phyloP scores from a whole-genome alignment of 2,329 filamentous ascomycete species.

The Capronia americana region DNA sequence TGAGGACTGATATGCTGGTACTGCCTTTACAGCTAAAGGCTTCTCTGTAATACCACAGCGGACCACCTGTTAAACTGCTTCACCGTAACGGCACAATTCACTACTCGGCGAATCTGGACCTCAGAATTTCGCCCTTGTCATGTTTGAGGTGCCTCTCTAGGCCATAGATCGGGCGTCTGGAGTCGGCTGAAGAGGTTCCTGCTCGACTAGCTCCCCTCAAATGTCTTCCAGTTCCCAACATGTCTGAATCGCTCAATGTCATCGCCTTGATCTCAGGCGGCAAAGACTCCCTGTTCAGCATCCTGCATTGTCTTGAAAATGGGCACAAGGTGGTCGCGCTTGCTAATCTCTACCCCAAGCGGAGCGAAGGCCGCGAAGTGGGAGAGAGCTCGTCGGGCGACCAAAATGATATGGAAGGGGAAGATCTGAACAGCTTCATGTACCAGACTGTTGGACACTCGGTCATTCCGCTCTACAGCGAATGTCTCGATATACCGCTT shows the following conservation, averaged over 20 bases:
- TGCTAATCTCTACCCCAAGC: conserved; percentile 80
- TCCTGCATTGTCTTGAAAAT: conserved; percentile 86
- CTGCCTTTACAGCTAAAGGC: background rate
- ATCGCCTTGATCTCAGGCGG: conserved; percentile 94
- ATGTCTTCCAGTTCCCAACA: background rate
- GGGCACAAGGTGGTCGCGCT: conserved; percentile 86
- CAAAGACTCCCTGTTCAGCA: conserved; percentile 94
- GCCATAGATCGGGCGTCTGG: background rate
- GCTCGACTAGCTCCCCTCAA: background rate
- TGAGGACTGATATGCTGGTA: background rate
- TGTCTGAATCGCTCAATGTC: conserved; percentile 63
- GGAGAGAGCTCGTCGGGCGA: conserved; percentile 10
- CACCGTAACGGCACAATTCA: background rate
- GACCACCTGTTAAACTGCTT: background rate
- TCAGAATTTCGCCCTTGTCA: background rate
- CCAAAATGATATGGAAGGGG: conserved; percentile 49
- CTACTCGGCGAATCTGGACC: background rate
- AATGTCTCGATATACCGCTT: conserved; percentile 79
- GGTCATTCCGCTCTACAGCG: conserved; percentile 81
- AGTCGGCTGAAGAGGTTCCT: background rate
- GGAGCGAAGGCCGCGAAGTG: background rate
- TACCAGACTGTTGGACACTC: conserved; percentile 96
- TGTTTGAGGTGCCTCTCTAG: background rate
- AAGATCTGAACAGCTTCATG: conserved; percentile 96
- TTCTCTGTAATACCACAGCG: background rate